A percentile compares a stretch with the other conserved stretches of the same genome.
These are phyloP conservation scores for Elsinoe arachidis DNA, from an alignment of 2,329 filamentous ascomycete species.

Conservation along the genomic window DNA sequence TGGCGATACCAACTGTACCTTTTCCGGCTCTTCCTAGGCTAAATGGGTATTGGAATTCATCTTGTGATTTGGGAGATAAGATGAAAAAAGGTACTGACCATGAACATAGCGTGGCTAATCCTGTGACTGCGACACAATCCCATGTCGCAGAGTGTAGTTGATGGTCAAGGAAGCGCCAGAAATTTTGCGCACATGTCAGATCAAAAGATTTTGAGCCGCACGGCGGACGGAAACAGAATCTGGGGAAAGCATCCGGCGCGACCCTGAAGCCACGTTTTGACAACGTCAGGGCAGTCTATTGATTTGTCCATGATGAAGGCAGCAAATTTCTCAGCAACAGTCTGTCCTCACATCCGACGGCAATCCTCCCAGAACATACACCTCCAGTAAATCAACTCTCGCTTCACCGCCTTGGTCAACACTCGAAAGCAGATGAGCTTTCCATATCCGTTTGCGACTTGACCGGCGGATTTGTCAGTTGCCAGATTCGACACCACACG, in stretches of 20 bases:
- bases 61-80: conserved; percentile 20
- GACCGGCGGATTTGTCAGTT: conserved; percentile 25
- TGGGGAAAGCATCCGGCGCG: conserved; percentile 17
- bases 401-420: neutral
- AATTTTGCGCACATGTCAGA: conserved; percentile 6
- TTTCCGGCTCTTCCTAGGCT: conserved; percentile 45
- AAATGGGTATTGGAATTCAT: conserved; percentile 29
- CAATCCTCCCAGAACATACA: too few relatives aligned
- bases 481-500: neutral
- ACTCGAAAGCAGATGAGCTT: conserved; percentile 12
- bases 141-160: neutral
- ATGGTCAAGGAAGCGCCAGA: conserved; percentile 14
- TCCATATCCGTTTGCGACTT: conserved; percentile 48
- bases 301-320: neutral
- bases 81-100: conserved; percentile 1
- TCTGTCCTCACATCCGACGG: neutral
- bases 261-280: conserved; percentile 11
- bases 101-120: neutral
- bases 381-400: too few relatives aligned
- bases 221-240: conserved; percentile 8
- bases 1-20: conserved; percentile 44
- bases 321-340: neutral
- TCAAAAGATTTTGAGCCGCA: neutral
- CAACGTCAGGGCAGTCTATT: conserved; percentile 1
- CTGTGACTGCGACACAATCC: neutral